Conservation (phyloP, 805 yeast species). For the Kazachstania kunashirensis region DNA sequence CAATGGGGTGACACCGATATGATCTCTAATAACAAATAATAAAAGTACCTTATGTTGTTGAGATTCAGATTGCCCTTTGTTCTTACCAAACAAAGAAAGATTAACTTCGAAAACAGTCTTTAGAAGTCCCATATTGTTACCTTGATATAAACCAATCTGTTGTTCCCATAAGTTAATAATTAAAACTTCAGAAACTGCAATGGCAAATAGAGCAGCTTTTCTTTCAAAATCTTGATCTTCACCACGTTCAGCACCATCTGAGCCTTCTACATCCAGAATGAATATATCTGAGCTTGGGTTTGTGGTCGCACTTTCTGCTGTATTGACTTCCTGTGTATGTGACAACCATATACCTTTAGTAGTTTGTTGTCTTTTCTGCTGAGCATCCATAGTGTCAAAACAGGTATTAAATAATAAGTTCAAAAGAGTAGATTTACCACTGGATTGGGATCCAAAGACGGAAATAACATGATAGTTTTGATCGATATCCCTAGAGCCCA, state of each 20-base stretch:
- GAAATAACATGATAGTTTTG: slow-evolving; percentile 81
- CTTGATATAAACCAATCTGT: slow-evolving; percentile 93
- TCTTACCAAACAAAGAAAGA: slow-evolving; percentile 67
- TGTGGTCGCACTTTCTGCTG: slow-evolving; percentile 11
- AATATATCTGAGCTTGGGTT: slow-evolving; percentile 37
- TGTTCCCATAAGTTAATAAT: slow-evolving; percentile 95
- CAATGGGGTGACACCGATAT: slow-evolving; percentile 78
- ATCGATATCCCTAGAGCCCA: slow-evolving; percentile 37
- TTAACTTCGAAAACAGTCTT: slow-evolving; percentile 96
- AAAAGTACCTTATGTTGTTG: slow-evolving; percentile 52
- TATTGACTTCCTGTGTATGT: slow-evolving; percentile 37
- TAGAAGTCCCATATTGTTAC: slow-evolving; percentile 91
- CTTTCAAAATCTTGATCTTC: slow-evolving; percentile 98
- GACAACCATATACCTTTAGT: slow-evolving; percentile 79
- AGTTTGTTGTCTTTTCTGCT: slow-evolving; percentile 70
- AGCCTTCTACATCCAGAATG: slow-evolving; percentile 97
- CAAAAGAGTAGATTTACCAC: slow-evolving; percentile 89
- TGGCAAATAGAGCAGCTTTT: slow-evolving; percentile 89
- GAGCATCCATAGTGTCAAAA: slow-evolving; percentile 90
- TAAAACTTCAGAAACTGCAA: slow-evolving; percentile 81
- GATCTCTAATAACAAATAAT: slow-evolving; percentile 87
- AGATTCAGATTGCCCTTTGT: slow-evolving; percentile 19
- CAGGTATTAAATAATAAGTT: slow-evolving; percentile 77
- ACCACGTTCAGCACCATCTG: slow-evolving; percentile 96
- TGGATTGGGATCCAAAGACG: slow-evolving; percentile 94